Evolutionary conservation across 73 alveolate genomes (phyloP).

Genomic region (Breviolum minutum): DNA sequence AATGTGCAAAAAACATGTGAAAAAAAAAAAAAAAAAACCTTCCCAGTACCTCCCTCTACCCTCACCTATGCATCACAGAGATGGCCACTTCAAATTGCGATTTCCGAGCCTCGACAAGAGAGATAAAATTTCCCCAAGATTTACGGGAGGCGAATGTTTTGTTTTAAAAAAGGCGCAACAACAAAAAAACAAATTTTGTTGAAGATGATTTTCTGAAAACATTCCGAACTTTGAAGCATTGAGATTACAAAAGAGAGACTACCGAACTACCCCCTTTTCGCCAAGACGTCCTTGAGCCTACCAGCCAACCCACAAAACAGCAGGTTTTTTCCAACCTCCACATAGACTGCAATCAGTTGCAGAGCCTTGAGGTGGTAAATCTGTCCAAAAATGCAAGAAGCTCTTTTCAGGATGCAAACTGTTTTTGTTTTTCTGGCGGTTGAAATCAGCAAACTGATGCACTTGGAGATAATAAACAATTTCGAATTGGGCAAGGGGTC

Average conservation of each 20-base stretch:
- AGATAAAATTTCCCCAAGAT: neutral
- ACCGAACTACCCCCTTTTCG: neutral
- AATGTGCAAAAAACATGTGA: too few relatives aligned
- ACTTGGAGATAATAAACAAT: too few relatives aligned
- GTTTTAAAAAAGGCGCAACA: neutral
- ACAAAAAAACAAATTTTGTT: too few relatives aligned
- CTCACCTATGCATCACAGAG: slow-evolving; percentile 68
- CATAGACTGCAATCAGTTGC: slow-evolving; percentile 29
- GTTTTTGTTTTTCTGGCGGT: neutral
- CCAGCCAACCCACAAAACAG: neutral
- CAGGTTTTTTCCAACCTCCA: neutral
- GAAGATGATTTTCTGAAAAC: neutral
- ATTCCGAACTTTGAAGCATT: neutral
- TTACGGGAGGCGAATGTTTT: neutral
- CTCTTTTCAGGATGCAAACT: neutral
- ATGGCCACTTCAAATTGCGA: slow-evolving; percentile 42
- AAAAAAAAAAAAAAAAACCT: neutral
- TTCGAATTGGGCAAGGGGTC: too few relatives aligned
- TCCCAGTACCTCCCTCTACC: neutral
- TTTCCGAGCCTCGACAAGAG: slow-evolving; percentile 24
- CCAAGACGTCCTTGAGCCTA: neutral
- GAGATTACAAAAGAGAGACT: neutral
- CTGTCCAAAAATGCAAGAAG: neutral
- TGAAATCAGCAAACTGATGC: too few relatives aligned
- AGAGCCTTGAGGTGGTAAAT: neutral